Base-by-base conservation (phyloP, 1,139 yeast genomes). In the Yamadazyma diospyri region DNA sequence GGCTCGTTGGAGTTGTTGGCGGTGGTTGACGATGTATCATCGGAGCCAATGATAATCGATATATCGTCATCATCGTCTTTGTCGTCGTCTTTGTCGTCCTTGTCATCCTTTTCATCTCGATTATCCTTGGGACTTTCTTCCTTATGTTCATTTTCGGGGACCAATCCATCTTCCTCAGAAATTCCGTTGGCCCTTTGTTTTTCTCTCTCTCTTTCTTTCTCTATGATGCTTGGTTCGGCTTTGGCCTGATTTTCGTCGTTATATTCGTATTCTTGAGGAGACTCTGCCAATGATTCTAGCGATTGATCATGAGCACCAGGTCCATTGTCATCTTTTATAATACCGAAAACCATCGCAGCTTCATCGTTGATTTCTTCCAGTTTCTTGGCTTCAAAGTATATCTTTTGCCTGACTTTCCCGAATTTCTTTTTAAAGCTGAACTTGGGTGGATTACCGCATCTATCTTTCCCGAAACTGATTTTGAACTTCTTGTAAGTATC, bases 371-470 rank as follows among this genome's bases (percentile, higher is more conserved):
- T 59, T 8, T 30, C 37, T 2, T 25, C 30, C 3, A 7, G 15
- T 12, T 18, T 16, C 11, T 27, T 24, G 7, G 14, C 19, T 25
- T 44, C 45, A 32, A 44, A 45, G 29, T 45, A 45, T 6, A 45
- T 29, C 26, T 44, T 46, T 31, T 46, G 47, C 27, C 48, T 39
- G 5, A 38, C 37, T 27, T 43, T 43, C 9, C 46, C 49, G 5
- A 48, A 41, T 32, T 58, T 59, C 44, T 66, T 64, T 44, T 55
- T 64, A 52, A 57, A 67, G 41, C 60, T 63, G 47, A 64, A 65
- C 37, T 65, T 68, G 12, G 73, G 71, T 4, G 69, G 70, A 39
- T 66, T 66, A 2, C 72, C 75, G 49, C 75, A 69, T 39, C 75
- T 50, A 42, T 69, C 75, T 47, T 69, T 69, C 12, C 69, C 75